Evolutionary conservation across 1,139 yeast species (phyloP).

Genomic region (Pichia norvegensis): DNA sequence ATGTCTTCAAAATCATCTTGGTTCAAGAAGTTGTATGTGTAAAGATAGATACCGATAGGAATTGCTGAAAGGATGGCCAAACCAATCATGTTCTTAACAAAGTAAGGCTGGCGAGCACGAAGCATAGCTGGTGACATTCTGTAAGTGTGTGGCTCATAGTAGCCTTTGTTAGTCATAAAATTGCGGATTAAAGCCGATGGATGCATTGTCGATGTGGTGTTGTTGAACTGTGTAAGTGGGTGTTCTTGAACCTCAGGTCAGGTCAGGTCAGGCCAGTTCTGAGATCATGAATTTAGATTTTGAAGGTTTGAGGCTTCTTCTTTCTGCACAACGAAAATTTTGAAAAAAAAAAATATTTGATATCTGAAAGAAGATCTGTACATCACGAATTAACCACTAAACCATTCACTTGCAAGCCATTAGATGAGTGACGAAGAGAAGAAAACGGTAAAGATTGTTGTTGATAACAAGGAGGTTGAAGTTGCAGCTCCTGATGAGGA

Average conservation of each 20-base stretch:
- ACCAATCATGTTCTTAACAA: constrained; percentile 63
- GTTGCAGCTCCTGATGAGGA: constrained; percentile 73
- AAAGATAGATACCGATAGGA: constrained; percentile 62
- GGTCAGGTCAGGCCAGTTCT: no score
- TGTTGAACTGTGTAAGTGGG: neutral
- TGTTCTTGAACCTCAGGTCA: no score
- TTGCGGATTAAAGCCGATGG: constrained; percentile 13
- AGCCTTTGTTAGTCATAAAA: constrained; percentile 29
- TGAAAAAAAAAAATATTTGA: neutral
- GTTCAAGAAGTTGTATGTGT: constrained; percentile 65
- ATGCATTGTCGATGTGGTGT: constrained; percentile 9
- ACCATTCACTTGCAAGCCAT: neutral
- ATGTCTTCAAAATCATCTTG: constrained; percentile 84
- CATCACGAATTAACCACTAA: no score
- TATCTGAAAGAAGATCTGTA: no score
- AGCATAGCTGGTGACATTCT: constrained; percentile 92
- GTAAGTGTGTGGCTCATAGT: constrained; percentile 70
- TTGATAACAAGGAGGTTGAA: constrained; percentile 15
- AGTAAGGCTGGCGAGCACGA: constrained; percentile 81
- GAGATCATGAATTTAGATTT: no score
- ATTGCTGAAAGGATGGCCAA: constrained; percentile 52
- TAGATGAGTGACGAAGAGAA: constrained; percentile 10
- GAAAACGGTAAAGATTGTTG: constrained; percentile 3
- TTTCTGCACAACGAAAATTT: neutral
- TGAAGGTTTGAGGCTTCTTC: no score